These are phyloP conservation scores for Boletus subcaerulescens DNA, from an alignment of 768 basidiomycete species.

Conservation along the genomic window DNA sequence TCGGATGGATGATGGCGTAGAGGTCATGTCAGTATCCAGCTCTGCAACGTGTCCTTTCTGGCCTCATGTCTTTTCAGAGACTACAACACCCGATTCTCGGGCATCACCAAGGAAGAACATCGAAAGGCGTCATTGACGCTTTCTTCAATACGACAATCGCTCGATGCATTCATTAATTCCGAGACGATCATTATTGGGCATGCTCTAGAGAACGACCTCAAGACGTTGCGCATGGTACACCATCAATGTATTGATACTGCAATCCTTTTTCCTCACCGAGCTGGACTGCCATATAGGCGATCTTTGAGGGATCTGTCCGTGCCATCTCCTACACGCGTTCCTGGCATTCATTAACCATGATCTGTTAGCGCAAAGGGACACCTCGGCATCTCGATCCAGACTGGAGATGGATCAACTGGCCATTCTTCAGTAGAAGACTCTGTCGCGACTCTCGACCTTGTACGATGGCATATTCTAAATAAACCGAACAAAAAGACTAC, in stretches of 20 bases:
- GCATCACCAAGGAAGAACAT: constrained; percentile 59
- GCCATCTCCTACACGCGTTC: neutral
- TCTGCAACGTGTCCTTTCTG: neutral
- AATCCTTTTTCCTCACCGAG: constrained; percentile 79
- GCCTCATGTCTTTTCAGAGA: constrained; percentile 51
- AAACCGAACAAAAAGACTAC: constrained; percentile 38
- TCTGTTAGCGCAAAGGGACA: constrained; percentile 70
- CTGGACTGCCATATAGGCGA: constrained; percentile 72
- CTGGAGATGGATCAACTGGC: constrained; percentile 67
- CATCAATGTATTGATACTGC: constrained; percentile 84
- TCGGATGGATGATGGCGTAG: constrained; percentile 74
- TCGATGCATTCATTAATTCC: constrained; percentile 69
- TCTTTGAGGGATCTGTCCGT: constrained; percentile 78
- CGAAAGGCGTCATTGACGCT: constrained; percentile 67
- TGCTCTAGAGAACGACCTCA: constrained; percentile 92
- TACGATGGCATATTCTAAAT: constrained; percentile 77
- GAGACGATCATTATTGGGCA: constrained; percentile 89
- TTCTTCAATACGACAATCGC: constrained; percentile 57
- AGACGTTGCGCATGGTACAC: constrained; percentile 86
- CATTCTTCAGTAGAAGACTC: constrained; percentile 94
- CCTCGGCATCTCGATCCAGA: constrained; percentile 79
- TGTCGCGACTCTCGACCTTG: constrained; percentile 80
- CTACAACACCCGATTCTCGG: constrained; percentile 89
- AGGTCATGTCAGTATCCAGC: constrained; percentile 59
- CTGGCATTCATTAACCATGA: constrained; percentile 7